Base-by-base conservation (phyloP, 108 stramenopile genomes). In the Cafeteria roenbergensis region DNA sequence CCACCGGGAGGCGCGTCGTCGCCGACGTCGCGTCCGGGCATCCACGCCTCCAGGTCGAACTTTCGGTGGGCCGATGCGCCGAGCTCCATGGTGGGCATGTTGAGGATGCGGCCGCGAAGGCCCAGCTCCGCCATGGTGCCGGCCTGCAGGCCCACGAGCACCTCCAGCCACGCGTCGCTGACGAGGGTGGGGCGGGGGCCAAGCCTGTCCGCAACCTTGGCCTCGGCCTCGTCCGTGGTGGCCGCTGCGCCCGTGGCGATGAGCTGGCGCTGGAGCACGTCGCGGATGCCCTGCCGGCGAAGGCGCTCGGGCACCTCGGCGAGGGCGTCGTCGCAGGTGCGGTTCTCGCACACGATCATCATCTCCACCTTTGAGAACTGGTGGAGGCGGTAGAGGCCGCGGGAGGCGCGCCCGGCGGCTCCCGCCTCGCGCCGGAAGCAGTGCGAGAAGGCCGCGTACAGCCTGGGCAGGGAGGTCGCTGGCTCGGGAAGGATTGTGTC, bases 361-460 rank as follows among this genome's bases (percentile, higher is more conserved):
- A 99, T 68, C 77, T 99, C 97, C 14, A 94, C 96, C 86, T 98
- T 98, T 56, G 79, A 79, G 62, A 99, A 95, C 80, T 99, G 97
- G 73, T 99, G 97, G 35, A 90, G 89, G 1, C 97, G 90, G 61
- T 95, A 90, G 63, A 99, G 72, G 24, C 97, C 97, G 35, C 88
- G 84, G 31, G 92, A 91, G 70, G 94, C 93, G 22, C 91, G 72
- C 0, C 97, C 97, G 59, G 87, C 90, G 63, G 85, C 84, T 34
- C 97, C 97, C 17, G 97, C 97, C 82, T 99, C 97, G 50, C 92
- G 90, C 12, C 97, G 92, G 76, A 95, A 99, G 74, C 94, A 95
- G 32, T 91, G 94, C 24, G 91, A 93, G 59, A 84, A 78, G 42
- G 90, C 89, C 42, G 86, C 91, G 62, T 90, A 86, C 3, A 74